These are phyloP conservation scores for Ocimum tenuiflorum DNA, from an alignment of 257 asterid genomes.

Conservation along the genomic window DNA sequence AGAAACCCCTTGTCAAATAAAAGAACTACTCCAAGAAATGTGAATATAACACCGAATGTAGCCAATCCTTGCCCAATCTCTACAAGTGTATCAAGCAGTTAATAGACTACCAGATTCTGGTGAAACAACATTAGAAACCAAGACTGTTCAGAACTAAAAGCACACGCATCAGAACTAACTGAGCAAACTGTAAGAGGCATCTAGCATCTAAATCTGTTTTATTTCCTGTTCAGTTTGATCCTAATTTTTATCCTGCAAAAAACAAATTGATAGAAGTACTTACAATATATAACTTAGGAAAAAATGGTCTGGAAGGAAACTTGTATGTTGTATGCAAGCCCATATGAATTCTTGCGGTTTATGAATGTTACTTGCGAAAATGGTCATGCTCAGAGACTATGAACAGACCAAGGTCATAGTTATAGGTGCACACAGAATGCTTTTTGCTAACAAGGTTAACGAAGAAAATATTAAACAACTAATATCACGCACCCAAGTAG, in stretches of 20 bases:
- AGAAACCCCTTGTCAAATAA: conserved; percentile 31
- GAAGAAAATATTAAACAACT: neutral
- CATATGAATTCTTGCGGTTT: neutral
- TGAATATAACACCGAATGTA: conserved; percentile 28
- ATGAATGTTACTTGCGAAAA: neutral
- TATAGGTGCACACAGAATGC: neutral
- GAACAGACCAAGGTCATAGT: neutral
- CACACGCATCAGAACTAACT: neutral
- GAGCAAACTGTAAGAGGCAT: neutral
- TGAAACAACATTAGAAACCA: neutral
- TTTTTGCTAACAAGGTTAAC: neutral
- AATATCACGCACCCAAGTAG: neutral
- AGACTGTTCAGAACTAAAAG: neutral
- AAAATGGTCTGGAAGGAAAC: neutral
- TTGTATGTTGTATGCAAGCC: neutral
- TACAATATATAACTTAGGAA: neutral
- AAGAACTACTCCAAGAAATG: conserved; percentile 23
- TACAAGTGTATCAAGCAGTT: conserved; percentile 2
- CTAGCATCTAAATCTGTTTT: neutral
- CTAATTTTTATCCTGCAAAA: neutral
- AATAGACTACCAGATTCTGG: neutral
- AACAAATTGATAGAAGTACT: neutral
- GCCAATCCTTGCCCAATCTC: conserved; percentile 41
- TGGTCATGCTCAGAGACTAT: neutral
- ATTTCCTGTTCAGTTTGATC: neutral